A percentile compares a stretch with the other conserved stretches of the same genome.
These are phyloP conservation scores for Acidomyces sp. DNA, from an alignment of 495 filamentous ascomycete genomes.

Conservation along the genomic window DNA sequence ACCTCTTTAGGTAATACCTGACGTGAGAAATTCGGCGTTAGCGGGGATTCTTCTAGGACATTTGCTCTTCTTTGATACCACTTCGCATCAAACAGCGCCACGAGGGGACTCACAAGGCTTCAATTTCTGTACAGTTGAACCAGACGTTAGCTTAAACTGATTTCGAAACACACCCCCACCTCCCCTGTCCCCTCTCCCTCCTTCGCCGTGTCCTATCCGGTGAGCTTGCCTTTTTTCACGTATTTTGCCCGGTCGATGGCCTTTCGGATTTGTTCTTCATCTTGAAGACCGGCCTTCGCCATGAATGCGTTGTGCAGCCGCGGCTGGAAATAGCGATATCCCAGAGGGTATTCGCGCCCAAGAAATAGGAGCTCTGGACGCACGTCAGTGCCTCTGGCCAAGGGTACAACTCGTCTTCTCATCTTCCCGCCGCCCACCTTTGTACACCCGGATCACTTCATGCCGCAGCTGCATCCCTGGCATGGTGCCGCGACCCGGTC, in stretches of 20 bases:
- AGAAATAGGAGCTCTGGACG: constrained; percentile 67
- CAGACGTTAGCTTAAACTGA: constrained; percentile 13
- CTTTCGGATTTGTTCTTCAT: constrained; percentile 60
- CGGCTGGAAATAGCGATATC: constrained; percentile 69
- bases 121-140: constrained; percentile 49
- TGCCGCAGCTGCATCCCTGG: no score
- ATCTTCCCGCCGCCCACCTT: constrained; percentile 45
- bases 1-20: constrained; percentile 92
- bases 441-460: constrained; percentile 83
- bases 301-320: constrained; percentile 77
- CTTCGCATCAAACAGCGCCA: constrained; percentile 14
- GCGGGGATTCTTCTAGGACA: no score
- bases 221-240: constrained; percentile 69
- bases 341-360: constrained; percentile 76
- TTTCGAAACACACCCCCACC: no score
- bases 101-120: constrained; percentile 60
- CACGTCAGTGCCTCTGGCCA: neutral
- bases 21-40: constrained; percentile 14
- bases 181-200: no score
- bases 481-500: no score
- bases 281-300: constrained; percentile 51
- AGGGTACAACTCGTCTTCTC: neutral
- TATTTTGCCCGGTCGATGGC: constrained; percentile 70
- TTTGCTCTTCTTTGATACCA: constrained; percentile 6
- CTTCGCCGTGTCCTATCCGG: no score